phyloP scores from a whole-genome alignment of 768 basidiomycete species.

The Coprinellus micaceus region DNA sequence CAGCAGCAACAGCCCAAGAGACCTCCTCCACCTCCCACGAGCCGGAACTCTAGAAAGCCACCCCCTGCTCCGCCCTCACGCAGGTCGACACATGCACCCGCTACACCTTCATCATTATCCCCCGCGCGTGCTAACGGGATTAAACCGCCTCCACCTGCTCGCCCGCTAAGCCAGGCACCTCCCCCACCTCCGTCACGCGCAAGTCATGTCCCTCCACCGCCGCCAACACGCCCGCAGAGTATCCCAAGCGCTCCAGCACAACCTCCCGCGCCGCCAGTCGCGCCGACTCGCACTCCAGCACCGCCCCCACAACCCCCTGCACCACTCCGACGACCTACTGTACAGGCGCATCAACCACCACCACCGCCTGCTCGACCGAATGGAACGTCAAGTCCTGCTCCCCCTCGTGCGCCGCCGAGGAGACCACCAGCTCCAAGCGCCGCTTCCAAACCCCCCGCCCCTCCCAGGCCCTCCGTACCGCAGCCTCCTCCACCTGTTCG shows the following conservation, averaged over 20 bases:
- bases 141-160: slow-evolving; percentile 31
- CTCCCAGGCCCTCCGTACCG: slow-evolving; percentile 29
- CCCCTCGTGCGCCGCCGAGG: slow-evolving; percentile 30
- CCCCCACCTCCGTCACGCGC: slow-evolving; percentile 33
- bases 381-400: slow-evolving; percentile 16
- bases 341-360: slow-evolving; percentile 31
- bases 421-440: slow-evolving; percentile 26
- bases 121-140: slow-evolving; percentile 19
- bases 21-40: slow-evolving; percentile 47
- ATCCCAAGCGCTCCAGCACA: slow-evolving; percentile 8
- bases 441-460: slow-evolving; percentile 31
- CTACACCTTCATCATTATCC: slow-evolving; percentile 18
- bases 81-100: background rate
- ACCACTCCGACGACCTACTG: slow-evolving; percentile 33
- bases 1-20: slow-evolving; percentile 43
- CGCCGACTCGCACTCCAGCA: slow-evolving; percentile 34
- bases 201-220: slow-evolving; percentile 27
- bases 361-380: slow-evolving; percentile 20
- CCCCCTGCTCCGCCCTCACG: slow-evolving; percentile 19
- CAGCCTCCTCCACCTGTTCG: slow-evolving; percentile 22
- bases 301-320: slow-evolving; percentile 34
- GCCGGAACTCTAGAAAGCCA: slow-evolving; percentile 25
- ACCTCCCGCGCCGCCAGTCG: slow-evolving; percentile 21
- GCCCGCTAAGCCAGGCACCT: slow-evolving; percentile 26
- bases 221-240: slow-evolving; percentile 20